Evolutionary conservation across 1,139 yeast species (phyloP).

Genomic region (Yamadazyma conglobata): DNA sequence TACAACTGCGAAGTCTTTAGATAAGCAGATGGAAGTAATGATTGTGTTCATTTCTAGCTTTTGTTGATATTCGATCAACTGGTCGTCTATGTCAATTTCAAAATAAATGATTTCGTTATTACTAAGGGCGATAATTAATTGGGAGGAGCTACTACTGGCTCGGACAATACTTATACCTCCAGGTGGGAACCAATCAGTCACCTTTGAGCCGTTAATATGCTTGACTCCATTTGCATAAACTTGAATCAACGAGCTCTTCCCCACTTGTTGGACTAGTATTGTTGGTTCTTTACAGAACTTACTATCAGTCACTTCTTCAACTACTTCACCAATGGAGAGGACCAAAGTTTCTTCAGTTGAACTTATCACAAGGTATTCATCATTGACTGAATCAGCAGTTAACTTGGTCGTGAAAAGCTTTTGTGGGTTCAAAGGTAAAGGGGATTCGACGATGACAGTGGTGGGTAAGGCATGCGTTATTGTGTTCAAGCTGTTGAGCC

Average conservation of each 20-base stretch:
- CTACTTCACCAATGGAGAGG: slow-evolving; percentile 72
- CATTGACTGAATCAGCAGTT: slow-evolving; percentile 42
- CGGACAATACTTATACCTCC: slow-evolving; percentile 63
- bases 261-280: slow-evolving; percentile 68
- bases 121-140: slow-evolving; percentile 67
- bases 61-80: slow-evolving; percentile 67
- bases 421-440: slow-evolving; percentile 62
- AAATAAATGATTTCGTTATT: slow-evolving; percentile 78
- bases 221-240: slow-evolving; percentile 71
- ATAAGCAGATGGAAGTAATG: slow-evolving; percentile 42
- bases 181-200: slow-evolving; percentile 80
- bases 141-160: slow-evolving; percentile 64
- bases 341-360: slow-evolving; percentile 70
- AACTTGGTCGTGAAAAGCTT: slow-evolving; percentile 60
- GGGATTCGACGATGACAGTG: slow-evolving; percentile 66
- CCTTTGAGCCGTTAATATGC: slow-evolving; percentile 38
- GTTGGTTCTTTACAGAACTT: slow-evolving; percentile 62
- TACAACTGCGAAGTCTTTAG: slow-evolving; percentile 56
- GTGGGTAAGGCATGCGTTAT: slow-evolving; percentile 59
- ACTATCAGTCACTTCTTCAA: slow-evolving; percentile 71
- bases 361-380: slow-evolving; percentile 65
- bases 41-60: slow-evolving; percentile 55
- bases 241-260: slow-evolving; percentile 63
- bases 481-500: slow-evolving; percentile 25
- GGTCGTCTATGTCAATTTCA: slow-evolving; percentile 66